These are phyloP conservation scores for Eucalyptus cloeziana DNA, from an alignment of 345 rosid genomes.

Conservation along the genomic window DNA sequence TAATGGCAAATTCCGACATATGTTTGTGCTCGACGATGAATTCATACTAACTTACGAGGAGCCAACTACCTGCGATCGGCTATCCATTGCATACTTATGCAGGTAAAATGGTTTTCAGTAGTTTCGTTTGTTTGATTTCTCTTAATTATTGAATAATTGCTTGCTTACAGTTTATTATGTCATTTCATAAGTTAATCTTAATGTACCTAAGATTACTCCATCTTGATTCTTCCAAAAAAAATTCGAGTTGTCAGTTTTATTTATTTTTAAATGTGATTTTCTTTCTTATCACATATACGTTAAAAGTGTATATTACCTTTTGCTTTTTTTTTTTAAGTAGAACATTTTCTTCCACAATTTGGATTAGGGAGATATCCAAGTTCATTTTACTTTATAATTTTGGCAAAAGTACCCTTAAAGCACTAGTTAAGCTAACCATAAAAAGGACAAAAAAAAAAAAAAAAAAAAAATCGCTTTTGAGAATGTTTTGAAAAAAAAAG, in stretches of 20 bases:
- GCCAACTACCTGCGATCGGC: background rate
- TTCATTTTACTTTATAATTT: background rate
- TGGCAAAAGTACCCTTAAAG: background rate
- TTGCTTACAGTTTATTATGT: background rate
- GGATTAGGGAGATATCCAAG: background rate
- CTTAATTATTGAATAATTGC: background rate
- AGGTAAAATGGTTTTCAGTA: background rate
- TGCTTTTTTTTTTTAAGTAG: background rate
- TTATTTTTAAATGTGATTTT: background rate
- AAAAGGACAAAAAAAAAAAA: background rate
- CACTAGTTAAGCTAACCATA: background rate
- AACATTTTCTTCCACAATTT: background rate
- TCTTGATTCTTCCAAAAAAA: background rate
- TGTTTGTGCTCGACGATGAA: background rate
- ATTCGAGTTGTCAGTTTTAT: background rate
- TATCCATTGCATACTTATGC: background rate
- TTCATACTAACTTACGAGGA: background rate
- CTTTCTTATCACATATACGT: background rate
- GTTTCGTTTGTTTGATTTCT: background rate
- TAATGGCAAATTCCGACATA: background rate
- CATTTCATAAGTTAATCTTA: background rate
- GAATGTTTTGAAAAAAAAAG: rapidly evolving
- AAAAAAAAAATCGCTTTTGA: rapidly evolving
- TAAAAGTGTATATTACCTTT: background rate
- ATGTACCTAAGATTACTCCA: background rate